A percentile compares a stretch with the other conserved stretches of the same genome.
Conservation (phyloP, 2,329 filamentous ascomycete species). For the Fusarium sublunatum region DNA sequence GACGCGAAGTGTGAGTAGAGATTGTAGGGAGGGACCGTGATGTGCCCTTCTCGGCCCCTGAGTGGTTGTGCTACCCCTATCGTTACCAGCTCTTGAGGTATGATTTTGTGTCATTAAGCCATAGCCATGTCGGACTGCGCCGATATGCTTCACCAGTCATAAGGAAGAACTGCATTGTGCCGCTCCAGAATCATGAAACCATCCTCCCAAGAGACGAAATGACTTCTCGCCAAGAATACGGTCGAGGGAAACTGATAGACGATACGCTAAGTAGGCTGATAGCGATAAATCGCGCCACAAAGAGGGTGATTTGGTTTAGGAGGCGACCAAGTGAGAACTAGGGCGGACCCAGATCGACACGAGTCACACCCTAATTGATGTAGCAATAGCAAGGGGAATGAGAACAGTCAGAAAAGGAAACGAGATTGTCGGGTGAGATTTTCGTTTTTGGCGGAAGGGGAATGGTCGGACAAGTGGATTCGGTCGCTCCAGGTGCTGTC, state of each 20-base stretch:
- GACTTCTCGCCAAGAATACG: conserved; percentile 32
- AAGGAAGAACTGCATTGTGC: conserved; percentile 39
- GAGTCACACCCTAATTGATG: conserved; percentile 21
- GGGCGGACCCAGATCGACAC: conserved; percentile 17
- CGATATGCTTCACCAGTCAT: conserved; percentile 40
- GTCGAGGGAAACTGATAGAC: conserved; percentile 36
- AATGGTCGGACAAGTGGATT: conserved; percentile 28
- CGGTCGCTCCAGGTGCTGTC: conserved; percentile 56
- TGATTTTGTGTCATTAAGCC: conserved; percentile 43
- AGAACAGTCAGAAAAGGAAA: conserved; percentile 44
- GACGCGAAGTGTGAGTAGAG: conserved; percentile 45
- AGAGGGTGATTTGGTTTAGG: conserved; percentile 36
- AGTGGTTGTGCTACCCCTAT: conserved; percentile 35
- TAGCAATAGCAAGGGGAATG: conserved; percentile 41
- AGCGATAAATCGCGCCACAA: conserved; percentile 40
- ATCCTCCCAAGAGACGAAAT: conserved; percentile 31
- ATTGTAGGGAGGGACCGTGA: conserved; percentile 45
- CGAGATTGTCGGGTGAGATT: conserved; percentile 37
- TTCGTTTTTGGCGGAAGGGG: conserved; percentile 35
- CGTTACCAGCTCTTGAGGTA: conserved; percentile 37
- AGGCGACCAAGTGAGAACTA: conserved; percentile 26
- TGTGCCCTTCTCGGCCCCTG: conserved; percentile 46
- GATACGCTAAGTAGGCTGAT: conserved; percentile 32
- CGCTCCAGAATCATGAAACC: conserved; percentile 28
- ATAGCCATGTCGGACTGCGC: conserved; percentile 38